These are phyloP conservation scores for Trypanosoma mega DNA, from an alignment of 208 protist genomes.

Conservation along the genomic window DNA sequence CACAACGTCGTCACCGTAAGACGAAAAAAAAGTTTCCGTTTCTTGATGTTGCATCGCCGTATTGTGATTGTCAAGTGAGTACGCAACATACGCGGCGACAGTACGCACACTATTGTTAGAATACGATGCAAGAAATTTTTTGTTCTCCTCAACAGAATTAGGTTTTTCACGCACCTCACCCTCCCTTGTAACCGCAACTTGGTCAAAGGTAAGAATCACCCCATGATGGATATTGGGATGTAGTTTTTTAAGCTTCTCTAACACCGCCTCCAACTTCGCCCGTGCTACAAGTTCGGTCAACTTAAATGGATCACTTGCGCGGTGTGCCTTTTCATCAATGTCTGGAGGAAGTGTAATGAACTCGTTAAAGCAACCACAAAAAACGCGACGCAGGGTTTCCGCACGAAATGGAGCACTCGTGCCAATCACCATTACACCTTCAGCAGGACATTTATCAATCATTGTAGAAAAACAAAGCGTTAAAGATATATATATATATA, in stretches of 20 bases:
- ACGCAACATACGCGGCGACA: slow-evolving; percentile 61
- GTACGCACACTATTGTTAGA: slow-evolving; percentile 57
- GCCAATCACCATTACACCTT: slow-evolving; percentile 70
- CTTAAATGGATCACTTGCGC: slow-evolving; percentile 40
- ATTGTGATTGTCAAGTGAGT: slow-evolving; percentile 32
- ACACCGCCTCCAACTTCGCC: slow-evolving; percentile 39
- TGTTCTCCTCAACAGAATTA: slow-evolving; percentile 35
- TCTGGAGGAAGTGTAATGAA: slow-evolving; percentile 62
- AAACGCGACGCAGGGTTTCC: slow-evolving; percentile 34
- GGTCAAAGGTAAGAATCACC: slow-evolving; percentile 81
- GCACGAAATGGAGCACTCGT: slow-evolving; percentile 61
- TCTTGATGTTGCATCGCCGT: slow-evolving; percentile 33
- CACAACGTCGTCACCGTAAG: slow-evolving; percentile 43
- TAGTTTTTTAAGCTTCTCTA: slow-evolving; percentile 39
- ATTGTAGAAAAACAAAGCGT: neutral
- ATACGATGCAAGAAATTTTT: slow-evolving; percentile 61
- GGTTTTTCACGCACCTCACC: slow-evolving; percentile 87
- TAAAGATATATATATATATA: slow-evolving; percentile 1
- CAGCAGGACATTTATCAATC: no score
- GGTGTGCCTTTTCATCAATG: slow-evolving; percentile 80
- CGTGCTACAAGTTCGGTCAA: slow-evolving; percentile 49
- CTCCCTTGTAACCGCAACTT: slow-evolving; percentile 70
- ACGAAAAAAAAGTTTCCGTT: slow-evolving; percentile 65
- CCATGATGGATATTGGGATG: slow-evolving; percentile 3
- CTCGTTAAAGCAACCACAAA: slow-evolving; percentile 39